Conservation (phyloP, 2,329 filamentous ascomycete genomes). For the Coleophoma eucalyptorum region DNA sequence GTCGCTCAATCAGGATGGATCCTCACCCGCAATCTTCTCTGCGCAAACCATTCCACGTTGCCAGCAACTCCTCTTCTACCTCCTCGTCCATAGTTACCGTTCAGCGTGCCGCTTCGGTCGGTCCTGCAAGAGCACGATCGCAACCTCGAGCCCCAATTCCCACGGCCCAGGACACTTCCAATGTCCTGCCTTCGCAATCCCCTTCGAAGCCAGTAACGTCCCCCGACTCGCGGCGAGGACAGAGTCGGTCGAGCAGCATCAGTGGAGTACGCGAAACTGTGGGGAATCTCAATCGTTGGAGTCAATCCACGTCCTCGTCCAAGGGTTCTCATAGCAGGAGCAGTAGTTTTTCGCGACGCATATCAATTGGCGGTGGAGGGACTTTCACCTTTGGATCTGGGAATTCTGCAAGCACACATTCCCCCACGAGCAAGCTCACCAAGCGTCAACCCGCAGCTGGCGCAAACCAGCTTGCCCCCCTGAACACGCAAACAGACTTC, state of each 20-base stretch:
- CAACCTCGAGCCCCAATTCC: background rate
- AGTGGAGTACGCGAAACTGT: conserved; percentile 38
- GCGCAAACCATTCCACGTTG: conserved; percentile 2
- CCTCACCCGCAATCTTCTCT: background rate
- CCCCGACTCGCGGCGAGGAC: conserved; percentile 15
- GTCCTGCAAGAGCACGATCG: background rate
- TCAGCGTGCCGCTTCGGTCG: conserved; percentile 1
- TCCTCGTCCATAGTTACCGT: conserved; percentile 2
- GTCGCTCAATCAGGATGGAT: too few species aligned
- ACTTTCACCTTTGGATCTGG: conserved; percentile 7
- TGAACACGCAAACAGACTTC: conserved; percentile 14
- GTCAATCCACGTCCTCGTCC: conserved; percentile 47
- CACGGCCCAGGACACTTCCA: background rate
- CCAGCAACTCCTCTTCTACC: conserved; percentile 1
- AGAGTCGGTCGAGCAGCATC: conserved; percentile 33
- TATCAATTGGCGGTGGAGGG: conserved; percentile 23
- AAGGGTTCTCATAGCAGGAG: conserved; percentile 31
- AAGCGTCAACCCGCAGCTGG: conserved; percentile 17
- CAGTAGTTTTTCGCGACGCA: conserved; percentile 12
- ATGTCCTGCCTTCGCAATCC: conserved; percentile 2
- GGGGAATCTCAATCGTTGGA: conserved; percentile 49
- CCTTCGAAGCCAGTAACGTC: conserved; percentile 7
- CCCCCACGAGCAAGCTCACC: conserved; percentile 19
- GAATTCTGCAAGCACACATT: conserved; percentile 1
- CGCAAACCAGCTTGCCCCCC: conserved; percentile 22